Evolutionary conservation across 371 early-diverging fungal genomes (phyloP).

Genomic region (Chytridiales sp.): DNA sequence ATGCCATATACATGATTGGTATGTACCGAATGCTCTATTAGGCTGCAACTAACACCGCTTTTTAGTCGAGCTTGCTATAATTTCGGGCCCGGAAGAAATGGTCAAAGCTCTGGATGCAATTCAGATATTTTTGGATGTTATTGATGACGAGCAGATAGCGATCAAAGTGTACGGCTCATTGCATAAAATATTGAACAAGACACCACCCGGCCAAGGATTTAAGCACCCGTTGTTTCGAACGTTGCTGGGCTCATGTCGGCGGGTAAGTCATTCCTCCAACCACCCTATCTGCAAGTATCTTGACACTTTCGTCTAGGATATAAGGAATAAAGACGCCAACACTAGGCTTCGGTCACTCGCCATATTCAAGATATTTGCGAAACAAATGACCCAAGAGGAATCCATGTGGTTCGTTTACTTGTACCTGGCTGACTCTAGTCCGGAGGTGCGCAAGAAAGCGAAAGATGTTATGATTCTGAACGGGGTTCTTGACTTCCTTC

Average conservation of each 20-base stretch:
- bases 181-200: conserved; percentile 38
- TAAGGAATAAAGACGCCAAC: conserved; percentile 21
- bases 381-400: conserved; percentile 43
- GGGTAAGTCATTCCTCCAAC: conserved; percentile 22
- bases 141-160: conserved; percentile 31
- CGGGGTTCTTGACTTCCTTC: conserved; percentile 39
- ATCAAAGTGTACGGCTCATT: conserved; percentile 45
- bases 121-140: conserved; percentile 40
- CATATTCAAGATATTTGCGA: conserved; percentile 41
- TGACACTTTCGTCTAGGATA: not conserved
- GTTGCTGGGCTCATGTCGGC: conserved; percentile 41
- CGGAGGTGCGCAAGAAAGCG: conserved; percentile 38
- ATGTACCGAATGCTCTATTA: conserved; percentile 3
- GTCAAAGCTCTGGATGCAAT: conserved; percentile 42
- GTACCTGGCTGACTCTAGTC: conserved; percentile 45
- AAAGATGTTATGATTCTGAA: conserved; percentile 34
- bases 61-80: conserved; percentile 44
- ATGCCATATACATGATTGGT: conserved; percentile 42
- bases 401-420: conserved; percentile 42
- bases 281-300: not conserved
- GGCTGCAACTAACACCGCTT: not conserved
- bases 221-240: conserved; percentile 47
- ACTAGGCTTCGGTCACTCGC: conserved; percentile 38
- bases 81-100: conserved; percentile 44
- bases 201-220: conserved; percentile 39